Evolutionary conservation across 2,329 filamentous ascomycete species (phyloP).

Genomic region (Hymenoscyphus repandus): DNA sequence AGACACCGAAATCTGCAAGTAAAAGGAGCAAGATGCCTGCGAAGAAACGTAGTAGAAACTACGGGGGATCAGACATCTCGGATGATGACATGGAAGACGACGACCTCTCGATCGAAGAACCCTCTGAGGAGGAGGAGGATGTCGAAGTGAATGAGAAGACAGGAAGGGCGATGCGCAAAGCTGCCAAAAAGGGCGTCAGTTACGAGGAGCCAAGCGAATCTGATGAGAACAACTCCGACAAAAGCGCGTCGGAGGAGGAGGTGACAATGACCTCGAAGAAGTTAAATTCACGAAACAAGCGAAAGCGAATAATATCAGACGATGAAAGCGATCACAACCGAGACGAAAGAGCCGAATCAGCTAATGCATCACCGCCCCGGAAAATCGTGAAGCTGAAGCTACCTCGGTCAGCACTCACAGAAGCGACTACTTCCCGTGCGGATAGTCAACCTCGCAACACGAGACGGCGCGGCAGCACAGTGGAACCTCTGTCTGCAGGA

Average conservation of each 20-base stretch:
- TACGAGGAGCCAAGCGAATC: constrained; percentile 42
- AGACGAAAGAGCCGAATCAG: constrained; percentile 2
- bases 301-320: not conserved
- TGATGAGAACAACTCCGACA: constrained; percentile 30
- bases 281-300: constrained; percentile 20
- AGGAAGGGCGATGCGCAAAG: constrained; percentile 45
- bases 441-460: constrained; percentile 24
- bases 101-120: constrained; percentile 46
- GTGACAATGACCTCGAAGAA: constrained; percentile 1
- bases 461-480: constrained; percentile 19
- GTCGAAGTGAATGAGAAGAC: constrained; percentile 41
- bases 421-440: constrained; percentile 21
- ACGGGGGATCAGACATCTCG: constrained; percentile 58
- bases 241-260: constrained; percentile 19
- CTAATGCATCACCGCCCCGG: not conserved
- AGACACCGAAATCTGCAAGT: constrained; percentile 32
- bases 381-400: constrained; percentile 29
- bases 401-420: constrained; percentile 18
- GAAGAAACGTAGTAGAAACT: constrained; percentile 37
- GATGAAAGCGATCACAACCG: constrained; percentile 10
- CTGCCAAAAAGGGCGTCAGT: constrained; percentile 40
- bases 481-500: constrained; percentile 25
- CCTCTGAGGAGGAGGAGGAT: constrained; percentile 35
- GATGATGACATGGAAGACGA: constrained; percentile 53
- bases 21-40: constrained; percentile 19